These are phyloP conservation scores for Otatea glauca DNA, from an alignment of 176 grass and related monocot genomes.

Conservation along the genomic window DNA sequence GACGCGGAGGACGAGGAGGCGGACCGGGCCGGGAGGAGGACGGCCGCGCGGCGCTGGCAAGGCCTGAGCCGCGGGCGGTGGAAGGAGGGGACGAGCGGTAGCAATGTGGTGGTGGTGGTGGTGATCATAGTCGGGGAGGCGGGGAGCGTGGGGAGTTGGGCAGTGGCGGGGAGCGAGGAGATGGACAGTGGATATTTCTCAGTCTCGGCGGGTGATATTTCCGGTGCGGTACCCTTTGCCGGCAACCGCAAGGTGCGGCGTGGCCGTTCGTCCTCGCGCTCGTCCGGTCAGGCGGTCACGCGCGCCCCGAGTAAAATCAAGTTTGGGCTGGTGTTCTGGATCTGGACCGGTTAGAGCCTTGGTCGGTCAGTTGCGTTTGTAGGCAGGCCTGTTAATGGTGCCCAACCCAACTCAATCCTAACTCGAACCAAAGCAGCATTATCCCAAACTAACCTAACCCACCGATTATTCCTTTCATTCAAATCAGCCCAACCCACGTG, in stretches of 20 bases:
- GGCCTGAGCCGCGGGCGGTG: constrained; percentile 50
- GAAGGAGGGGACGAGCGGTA: constrained; percentile 40
- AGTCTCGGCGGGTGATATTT: constrained; percentile 37
- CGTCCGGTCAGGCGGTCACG: not conserved
- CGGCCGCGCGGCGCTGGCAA: not conserved
- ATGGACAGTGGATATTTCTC: constrained; percentile 49
- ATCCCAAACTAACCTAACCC: too few species aligned
- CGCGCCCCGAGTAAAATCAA: not conserved
- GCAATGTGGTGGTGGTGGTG: constrained; percentile 25
- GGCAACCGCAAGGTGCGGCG: not conserved
- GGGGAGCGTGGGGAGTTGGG: not conserved
- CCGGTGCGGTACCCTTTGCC: not conserved
- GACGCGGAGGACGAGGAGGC: constrained; percentile 23
- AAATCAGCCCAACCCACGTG: too few species aligned
- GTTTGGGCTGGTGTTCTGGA: too few species aligned
- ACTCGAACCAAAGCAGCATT: too few species aligned
- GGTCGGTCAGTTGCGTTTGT: too few species aligned
- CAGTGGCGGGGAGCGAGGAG: constrained; percentile 32
- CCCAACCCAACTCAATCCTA: too few species aligned
- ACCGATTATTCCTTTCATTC: too few species aligned
- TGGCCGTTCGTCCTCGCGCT: not conserved
- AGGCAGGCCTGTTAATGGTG: too few species aligned
- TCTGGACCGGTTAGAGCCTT: too few species aligned
- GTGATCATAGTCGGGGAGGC: constrained; percentile 24
- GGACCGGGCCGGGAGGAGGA: not conserved